Conservation (phyloP, 1,284 basidiomycete species). For the Takashimella tepidaria region DNA sequence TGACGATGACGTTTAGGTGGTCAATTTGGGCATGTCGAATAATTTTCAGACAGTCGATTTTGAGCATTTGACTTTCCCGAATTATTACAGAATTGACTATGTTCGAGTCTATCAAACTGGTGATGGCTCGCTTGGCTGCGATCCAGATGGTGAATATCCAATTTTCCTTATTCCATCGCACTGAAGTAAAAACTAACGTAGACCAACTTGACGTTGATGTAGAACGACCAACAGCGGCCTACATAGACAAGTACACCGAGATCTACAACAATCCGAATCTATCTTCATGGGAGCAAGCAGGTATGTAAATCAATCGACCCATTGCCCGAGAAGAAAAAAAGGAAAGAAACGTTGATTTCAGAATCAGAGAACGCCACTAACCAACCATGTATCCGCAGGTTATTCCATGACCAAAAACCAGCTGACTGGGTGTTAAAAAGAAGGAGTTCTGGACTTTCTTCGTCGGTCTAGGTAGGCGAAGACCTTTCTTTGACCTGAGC, state of each 20-base stretch:
- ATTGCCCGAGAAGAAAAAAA: background rate
- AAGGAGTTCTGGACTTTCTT: too few relatives aligned
- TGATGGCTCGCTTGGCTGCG: slow-evolving; percentile 40
- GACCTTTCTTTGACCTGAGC: too few relatives aligned
- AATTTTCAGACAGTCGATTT: slow-evolving; percentile 50
- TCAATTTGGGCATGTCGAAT: slow-evolving; percentile 42
- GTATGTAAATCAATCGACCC: background rate
- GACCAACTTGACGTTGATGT: too few relatives aligned
- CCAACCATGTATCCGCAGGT: too few relatives aligned
- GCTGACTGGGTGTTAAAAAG: background rate
- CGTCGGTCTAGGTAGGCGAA: too few relatives aligned
- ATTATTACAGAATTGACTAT: slow-evolving; percentile 49
- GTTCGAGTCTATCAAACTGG: slow-evolving; percentile 49
- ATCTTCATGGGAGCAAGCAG: slow-evolving; percentile 35
- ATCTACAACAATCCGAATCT: slow-evolving; percentile 46
- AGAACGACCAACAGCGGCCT: slow-evolving; percentile 45
- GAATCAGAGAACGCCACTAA: background rate
- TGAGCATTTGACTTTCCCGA: slow-evolving; percentile 46
- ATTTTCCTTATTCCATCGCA: background rate
- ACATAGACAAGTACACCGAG: slow-evolving; percentile 36
- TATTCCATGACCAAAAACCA: background rate
- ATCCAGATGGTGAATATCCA: slow-evolving; percentile 20
- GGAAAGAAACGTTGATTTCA: background rate
- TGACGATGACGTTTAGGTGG: background rate
- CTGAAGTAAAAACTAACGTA: background rate